Evolutionary conservation across 2,329 filamentous ascomycete genomes (phyloP).

Genomic region (Aspergillus spinulosporus): DNA sequence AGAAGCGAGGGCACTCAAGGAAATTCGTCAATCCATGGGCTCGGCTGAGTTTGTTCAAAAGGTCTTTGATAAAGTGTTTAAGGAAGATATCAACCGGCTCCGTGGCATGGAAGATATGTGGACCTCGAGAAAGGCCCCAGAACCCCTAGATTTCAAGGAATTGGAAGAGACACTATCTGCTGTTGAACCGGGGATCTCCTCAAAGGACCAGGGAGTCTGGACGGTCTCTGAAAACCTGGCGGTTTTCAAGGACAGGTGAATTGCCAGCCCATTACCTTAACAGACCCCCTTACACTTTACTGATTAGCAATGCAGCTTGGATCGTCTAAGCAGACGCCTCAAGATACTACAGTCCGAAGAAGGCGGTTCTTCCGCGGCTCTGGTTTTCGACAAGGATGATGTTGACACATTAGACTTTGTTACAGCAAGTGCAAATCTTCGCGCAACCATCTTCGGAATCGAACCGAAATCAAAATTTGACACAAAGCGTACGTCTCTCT

Average conservation of each 20-base stretch:
- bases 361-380: conserved; percentile 52
- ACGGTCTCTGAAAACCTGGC: conserved; percentile 77
- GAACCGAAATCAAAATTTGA: conserved; percentile 89
- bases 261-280: background rate
- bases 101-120: conserved; percentile 94
- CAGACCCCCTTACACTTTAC: background rate
- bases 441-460: conserved; percentile 86
- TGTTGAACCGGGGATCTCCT: conserved; percentile 55
- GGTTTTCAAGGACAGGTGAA: conserved; percentile 75
- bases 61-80: conserved; percentile 92
- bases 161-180: conserved; percentile 57
- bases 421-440: conserved; percentile 82
- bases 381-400: conserved; percentile 96
- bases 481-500: conserved; percentile 65
- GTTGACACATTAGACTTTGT: conserved; percentile 94
- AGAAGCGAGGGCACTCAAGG: conserved; percentile 80
- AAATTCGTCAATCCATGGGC: conserved; percentile 78
- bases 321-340: conserved; percentile 72
- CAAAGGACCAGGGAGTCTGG: conserved; percentile 76
- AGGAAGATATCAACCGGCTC: conserved; percentile 79
- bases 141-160: conserved; percentile 68
- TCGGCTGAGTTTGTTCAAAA: conserved; percentile 72
- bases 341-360: conserved; percentile 60
- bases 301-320: conserved; percentile 54
- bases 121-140: conserved; percentile 76